Conservation (phyloP, 352 stramenopile species). For the Phytophthora meadii region DNA sequence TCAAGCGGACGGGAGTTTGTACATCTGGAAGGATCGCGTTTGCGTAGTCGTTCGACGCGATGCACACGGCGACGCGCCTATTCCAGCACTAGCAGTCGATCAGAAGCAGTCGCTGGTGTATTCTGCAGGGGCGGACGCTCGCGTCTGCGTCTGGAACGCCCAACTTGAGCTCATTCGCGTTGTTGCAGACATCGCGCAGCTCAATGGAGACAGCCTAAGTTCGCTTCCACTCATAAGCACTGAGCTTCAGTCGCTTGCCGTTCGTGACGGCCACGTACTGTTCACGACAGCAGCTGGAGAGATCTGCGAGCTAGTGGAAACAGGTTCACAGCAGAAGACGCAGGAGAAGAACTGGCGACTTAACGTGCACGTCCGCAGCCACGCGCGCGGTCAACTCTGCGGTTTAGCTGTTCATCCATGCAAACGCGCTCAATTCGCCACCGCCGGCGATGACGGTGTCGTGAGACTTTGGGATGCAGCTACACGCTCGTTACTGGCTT, state of each 20-base stretch:
- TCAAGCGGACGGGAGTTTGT: slow-evolving; percentile 73
- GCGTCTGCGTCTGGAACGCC: slow-evolving; percentile 64
- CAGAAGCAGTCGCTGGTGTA: slow-evolving; percentile 61
- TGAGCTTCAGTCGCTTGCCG: slow-evolving; percentile 59
- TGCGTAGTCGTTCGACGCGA: slow-evolving; percentile 57
- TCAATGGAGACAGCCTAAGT: slow-evolving; percentile 20
- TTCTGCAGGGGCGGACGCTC: slow-evolving; percentile 64
- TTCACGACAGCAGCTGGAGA: slow-evolving; percentile 87
- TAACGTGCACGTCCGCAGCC: slow-evolving; percentile 56
- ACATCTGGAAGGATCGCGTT: slow-evolving; percentile 76
- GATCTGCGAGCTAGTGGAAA: slow-evolving; percentile 84
- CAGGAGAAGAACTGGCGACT: slow-evolving; percentile 30
- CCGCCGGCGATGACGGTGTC: slow-evolving; percentile 78
- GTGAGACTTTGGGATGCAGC: slow-evolving; percentile 86
- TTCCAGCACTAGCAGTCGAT: slow-evolving; percentile 58
- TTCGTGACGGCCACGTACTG: slow-evolving; percentile 74
- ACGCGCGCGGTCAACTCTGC: slow-evolving; percentile 75
- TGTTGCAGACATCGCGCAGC: slow-evolving; percentile 46
- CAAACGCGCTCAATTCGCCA: slow-evolving; percentile 71
- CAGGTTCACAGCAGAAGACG: slow-evolving; percentile 17
- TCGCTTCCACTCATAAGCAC: slow-evolving; percentile 37
- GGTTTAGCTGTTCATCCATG: slow-evolving; percentile 80
- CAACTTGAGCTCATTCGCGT: slow-evolving; percentile 53
- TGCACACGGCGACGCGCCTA: slow-evolving; percentile 49
- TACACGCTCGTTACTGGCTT: slow-evolving; percentile 56